A percentile compares a stretch with the other conserved stretches of the same genome.
phyloP scores from a whole-genome alignment of 2,329 filamentous ascomycete genomes.

The Aspergillus clavatus region DNA sequence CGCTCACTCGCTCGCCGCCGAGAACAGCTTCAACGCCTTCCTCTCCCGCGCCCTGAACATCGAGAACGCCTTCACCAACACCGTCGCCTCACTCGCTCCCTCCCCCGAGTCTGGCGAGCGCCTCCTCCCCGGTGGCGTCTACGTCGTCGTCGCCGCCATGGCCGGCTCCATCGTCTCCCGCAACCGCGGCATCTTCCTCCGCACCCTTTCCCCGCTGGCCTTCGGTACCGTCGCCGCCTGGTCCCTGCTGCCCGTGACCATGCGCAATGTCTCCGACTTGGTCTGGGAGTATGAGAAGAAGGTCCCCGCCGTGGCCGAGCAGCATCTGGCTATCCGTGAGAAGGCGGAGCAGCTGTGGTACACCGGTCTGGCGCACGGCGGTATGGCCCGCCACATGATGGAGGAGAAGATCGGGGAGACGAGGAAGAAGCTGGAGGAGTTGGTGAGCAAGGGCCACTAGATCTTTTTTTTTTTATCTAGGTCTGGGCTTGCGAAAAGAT shows the following conservation, averaged over 20 bases:
- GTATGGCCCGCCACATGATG: constrained; percentile 66
- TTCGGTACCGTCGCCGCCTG: constrained; percentile 80
- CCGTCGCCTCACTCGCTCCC: constrained; percentile 82
- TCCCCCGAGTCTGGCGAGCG: constrained; percentile 79
- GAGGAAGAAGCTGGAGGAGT: constrained; percentile 73
- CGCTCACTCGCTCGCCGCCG: constrained; percentile 65
- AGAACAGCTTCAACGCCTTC: constrained; percentile 76
- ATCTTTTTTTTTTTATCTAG: constrained; percentile 6
- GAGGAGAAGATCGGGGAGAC: constrained; percentile 74
- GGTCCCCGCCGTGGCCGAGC: constrained; percentile 75
- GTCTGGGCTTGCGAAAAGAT: constrained; percentile 1
- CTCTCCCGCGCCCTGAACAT: constrained; percentile 77
- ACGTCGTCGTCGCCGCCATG: constrained; percentile 92
- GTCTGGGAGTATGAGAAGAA: constrained; percentile 90
- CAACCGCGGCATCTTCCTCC: constrained; percentile 79
- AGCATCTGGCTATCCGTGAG: constrained; percentile 69
- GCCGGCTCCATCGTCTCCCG: constrained; percentile 85
- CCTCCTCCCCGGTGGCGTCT: constrained; percentile 82
- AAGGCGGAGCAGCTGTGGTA: constrained; percentile 64
- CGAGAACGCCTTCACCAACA: constrained; percentile 85
- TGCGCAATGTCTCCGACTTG: constrained; percentile 79
- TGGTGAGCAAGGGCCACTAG: constrained; percentile 87
- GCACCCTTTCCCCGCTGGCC: constrained; percentile 69
- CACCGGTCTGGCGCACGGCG: constrained; percentile 69
- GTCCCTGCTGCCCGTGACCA: constrained; percentile 81